Evolutionary conservation across 345 rosid species (phyloP).

Genomic region (Excoecaria cochinchinensis): DNA sequence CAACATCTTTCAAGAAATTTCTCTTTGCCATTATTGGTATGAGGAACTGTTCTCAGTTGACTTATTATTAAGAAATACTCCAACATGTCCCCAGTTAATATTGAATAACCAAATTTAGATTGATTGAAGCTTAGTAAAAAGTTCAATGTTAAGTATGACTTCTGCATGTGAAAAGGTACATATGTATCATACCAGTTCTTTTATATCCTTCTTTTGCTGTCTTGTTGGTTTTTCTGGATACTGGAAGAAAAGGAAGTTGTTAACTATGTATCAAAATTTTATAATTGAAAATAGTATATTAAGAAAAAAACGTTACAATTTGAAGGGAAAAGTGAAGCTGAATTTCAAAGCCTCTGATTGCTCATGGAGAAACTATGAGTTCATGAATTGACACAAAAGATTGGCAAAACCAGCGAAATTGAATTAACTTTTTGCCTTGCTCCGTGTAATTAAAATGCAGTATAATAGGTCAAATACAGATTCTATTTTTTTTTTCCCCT

Average conservation of each 20-base stretch:
- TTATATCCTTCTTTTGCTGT: slow-evolving; percentile 87
- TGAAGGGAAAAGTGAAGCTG: slow-evolving; percentile 3
- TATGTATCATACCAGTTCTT: slow-evolving; percentile 65
- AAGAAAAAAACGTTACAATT: neutral
- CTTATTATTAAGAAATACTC: neutral
- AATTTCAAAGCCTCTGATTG: neutral
- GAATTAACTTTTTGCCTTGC: too few species aligned
- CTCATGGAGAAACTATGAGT: neutral
- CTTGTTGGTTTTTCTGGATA: slow-evolving; percentile 97
- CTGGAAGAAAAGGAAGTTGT: slow-evolving; percentile 35
- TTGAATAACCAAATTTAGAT: neutral
- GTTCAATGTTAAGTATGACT: too few species aligned
- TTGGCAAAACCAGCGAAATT: neutral
- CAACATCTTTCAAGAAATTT: neutral
- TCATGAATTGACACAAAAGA: neutral
- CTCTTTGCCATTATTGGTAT: neutral
- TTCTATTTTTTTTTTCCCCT: neutral
- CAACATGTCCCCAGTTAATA: neutral
- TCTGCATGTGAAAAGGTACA: neutral
- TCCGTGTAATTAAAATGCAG: neutral
- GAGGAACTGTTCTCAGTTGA: neutral
- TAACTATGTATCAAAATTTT: neutral
- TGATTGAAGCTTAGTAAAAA: too few species aligned
- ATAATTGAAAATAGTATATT: slow-evolving; percentile 7
- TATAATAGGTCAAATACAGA: neutral